Conservation (phyloP, 2,329 filamentous ascomycete genomes). For the Ophiostoma sp. region DNA sequence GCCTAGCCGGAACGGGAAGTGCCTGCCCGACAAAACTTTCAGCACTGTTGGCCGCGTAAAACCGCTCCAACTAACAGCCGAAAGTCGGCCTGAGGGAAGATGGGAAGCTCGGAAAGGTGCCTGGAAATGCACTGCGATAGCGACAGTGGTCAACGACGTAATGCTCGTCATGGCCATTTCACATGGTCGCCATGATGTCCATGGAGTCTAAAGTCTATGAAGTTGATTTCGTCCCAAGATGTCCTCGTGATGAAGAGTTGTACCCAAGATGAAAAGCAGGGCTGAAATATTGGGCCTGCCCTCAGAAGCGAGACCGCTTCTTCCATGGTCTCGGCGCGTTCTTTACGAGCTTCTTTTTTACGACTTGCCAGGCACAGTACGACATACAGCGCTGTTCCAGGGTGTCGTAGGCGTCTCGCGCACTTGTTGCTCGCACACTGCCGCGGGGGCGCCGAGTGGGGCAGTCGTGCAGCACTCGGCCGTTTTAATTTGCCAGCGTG, state of each 20-base stretch:
- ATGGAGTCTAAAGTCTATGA: too few relatives aligned
- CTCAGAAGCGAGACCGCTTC: background rate
- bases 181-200: too few relatives aligned
- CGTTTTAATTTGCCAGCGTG: slow-evolving; percentile 19
- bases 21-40: background rate
- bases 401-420: background rate
- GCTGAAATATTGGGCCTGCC: background rate
- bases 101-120: background rate
- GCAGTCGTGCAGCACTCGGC: background rate
- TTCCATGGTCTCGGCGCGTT: background rate
- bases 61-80: background rate
- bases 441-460: slow-evolving; percentile 15
- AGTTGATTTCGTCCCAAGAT: too few relatives aligned
- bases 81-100: background rate
- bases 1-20: background rate
- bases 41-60: background rate
- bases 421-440: background rate
- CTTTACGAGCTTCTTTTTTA: background rate
- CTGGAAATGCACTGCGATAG: background rate
- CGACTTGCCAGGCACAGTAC: background rate
- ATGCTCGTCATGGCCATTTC: too few relatives aligned
- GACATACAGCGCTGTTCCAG: background rate
- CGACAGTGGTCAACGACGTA: too few relatives aligned
- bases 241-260: too few relatives aligned
- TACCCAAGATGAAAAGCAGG: background rate